Percentiles rank a stretch among this genome's conserved stretches.
phyloP scores from a whole-genome alignment of 78 protist species.

The Cavenderia fasciculata region DNA sequence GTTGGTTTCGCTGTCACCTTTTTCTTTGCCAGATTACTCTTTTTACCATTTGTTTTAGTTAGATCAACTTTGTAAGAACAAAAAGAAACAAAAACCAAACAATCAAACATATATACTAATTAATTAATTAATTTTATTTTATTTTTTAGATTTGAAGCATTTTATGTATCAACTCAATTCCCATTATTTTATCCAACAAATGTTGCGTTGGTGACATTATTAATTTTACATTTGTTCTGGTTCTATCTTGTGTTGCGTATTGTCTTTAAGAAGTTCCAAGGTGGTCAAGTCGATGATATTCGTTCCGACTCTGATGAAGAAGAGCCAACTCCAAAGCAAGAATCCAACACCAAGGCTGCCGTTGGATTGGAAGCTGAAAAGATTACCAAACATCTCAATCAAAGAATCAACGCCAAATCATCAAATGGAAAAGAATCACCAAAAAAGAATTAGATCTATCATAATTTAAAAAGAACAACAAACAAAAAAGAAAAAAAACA shows the following conservation, averaged over 20 bases:
- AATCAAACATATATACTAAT: no score
- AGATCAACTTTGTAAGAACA: constrained; percentile 52
- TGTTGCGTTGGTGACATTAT: constrained; percentile 31
- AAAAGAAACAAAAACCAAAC: no score
- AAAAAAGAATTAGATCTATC: no score
- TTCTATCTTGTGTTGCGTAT: constrained; percentile 44
- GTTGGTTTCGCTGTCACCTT: constrained; percentile 36
- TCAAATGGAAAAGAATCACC: no score
- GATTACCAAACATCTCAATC: no score
- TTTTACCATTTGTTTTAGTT: constrained; percentile 50
- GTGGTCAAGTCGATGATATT: constrained; percentile 40
- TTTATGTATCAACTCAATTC: constrained; percentile 49
- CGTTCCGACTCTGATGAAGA: constrained; percentile 69
- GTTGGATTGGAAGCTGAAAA: no score
- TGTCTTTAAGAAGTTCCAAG: constrained; percentile 27
- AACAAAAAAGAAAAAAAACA: no score
- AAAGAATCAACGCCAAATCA: no score
- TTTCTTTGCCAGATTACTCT: constrained; percentile 28
- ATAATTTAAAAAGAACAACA: no score
- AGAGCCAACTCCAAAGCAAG: no score
- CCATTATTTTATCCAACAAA: constrained; percentile 71
- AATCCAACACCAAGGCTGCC: no score
- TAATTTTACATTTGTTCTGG: constrained; percentile 55
- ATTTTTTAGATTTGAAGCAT: constrained; percentile 55
- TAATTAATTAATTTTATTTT: not conserved